Conservation (phyloP, 2,329 filamentous ascomycete genomes). For the Scytalidium lignicola region DNA sequence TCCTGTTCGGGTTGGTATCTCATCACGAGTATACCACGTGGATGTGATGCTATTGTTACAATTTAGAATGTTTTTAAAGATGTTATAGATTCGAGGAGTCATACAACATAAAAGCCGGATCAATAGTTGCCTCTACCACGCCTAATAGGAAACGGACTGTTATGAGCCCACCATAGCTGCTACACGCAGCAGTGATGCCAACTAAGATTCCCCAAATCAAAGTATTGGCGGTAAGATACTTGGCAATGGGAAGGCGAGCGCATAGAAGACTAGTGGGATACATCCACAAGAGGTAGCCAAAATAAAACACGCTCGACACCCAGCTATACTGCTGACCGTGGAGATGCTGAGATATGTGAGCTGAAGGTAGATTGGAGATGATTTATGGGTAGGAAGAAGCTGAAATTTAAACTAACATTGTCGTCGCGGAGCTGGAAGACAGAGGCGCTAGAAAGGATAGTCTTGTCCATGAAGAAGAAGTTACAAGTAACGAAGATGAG, state of each 20-base stretch:
- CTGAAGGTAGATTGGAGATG: no score
- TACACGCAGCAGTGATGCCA: constrained; percentile 41
- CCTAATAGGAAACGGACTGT: constrained; percentile 46
- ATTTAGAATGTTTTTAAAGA: no score
- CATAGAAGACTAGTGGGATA: constrained; percentile 40
- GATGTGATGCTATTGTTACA: no score
- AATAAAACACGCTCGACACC: constrained; percentile 44
- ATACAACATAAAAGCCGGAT: constrained; percentile 45
- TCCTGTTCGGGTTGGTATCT: constrained; percentile 53
- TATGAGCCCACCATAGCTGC: constrained; percentile 44
- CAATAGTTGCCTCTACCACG: constrained; percentile 45
- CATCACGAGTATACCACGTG: constrained; percentile 45
- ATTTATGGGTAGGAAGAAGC: no score
- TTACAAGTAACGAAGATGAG: constrained; percentile 53
- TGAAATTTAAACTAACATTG: constrained; percentile 32
- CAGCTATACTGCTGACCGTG: constrained; percentile 43
- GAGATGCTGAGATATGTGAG: constrained; percentile 18
- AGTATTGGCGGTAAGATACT: constrained; percentile 42
- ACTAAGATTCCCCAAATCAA: constrained; percentile 33
- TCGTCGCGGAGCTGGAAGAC: constrained; percentile 44
- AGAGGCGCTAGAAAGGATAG: constrained; percentile 35
- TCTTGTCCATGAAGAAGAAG: constrained; percentile 43
- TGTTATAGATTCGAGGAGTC: no score
- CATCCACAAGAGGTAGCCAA: constrained; percentile 36
- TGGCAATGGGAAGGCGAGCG: constrained; percentile 47